Evolutionary conservation across 116 monocot genomes (phyloP).

Genomic region (Cymodocea nodosa): DNA sequence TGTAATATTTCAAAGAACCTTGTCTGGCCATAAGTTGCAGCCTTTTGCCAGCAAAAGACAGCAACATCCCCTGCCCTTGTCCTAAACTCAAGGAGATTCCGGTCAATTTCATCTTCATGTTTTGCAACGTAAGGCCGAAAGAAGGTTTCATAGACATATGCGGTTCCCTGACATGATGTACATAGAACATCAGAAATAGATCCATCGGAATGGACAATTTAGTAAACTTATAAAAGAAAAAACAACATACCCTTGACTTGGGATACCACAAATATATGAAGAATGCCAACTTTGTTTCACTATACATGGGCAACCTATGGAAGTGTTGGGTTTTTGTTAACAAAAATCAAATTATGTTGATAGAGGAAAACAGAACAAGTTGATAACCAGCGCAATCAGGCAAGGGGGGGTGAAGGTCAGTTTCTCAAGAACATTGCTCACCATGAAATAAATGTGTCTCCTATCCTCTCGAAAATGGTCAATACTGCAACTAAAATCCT

Average conservation of each 20-base stretch:
- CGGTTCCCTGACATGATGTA: conserved; percentile 39
- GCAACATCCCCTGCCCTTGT: conserved; percentile 43
- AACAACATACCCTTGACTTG: conserved; percentile 42
- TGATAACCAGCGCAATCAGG: background rate
- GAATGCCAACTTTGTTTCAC: conserved; percentile 61
- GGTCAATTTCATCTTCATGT: conserved; percentile 76
- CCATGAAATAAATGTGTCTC: conserved; percentile 74
- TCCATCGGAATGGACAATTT: background rate
- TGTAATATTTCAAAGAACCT: conserved; percentile 50
- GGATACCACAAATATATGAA: conserved; percentile 71
- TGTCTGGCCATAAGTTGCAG: conserved; percentile 46
- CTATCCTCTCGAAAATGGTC: conserved; percentile 60
- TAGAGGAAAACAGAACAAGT: background rate
- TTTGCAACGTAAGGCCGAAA: conserved; percentile 47
- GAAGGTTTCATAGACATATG: conserved; percentile 63
- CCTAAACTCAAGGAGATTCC: conserved; percentile 56
- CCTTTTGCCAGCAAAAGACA: conserved; percentile 45
- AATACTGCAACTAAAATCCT: conserved; percentile 79
- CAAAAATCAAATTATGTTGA: no score
- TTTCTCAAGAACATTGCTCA: conserved; percentile 6
- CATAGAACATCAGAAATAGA: background rate
- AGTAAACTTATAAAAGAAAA: background rate
- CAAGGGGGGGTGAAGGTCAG: background rate
- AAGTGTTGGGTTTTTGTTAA: background rate
- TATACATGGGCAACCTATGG: conserved; percentile 61